Evolutionary conservation across 2,329 filamentous ascomycete genomes (phyloP), one percentile per base, ranked within the genome.

Genomic region (Cercospora citrullina): DNA sequence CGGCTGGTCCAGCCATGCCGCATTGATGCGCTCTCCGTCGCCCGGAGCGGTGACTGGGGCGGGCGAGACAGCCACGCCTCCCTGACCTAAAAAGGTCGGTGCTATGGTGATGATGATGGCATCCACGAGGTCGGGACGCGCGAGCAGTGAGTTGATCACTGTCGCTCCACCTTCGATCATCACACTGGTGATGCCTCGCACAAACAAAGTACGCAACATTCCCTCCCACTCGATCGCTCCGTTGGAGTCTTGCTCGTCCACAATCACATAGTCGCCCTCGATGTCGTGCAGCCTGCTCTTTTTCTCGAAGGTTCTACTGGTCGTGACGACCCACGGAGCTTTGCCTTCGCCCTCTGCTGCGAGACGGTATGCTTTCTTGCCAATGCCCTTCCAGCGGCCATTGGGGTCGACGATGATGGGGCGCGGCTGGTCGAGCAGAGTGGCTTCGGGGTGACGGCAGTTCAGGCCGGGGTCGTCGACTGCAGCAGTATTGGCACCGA

Each of bases 101-200:
- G 94, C 93, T 75, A 97, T 89, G 0, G 94, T 97, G 67, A 97
- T 85, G 74, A 98, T 91, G 60, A 97, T 89, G 2, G 90, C 90
- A 76, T 92, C 86, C 51, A 96, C 84, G 8, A 93, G 81, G 30
- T 82, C 81, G 2, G 86, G 83, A 45, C 86, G 83, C 21, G 68
- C 66, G n/a, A 98, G 83, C 18, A 98, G 80, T 42, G 90, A 87
- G 77, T 95, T 96, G 77, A 98, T 92, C 36, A 97, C 88, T 10
- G 84, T 83, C 0, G 87, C 94, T 10, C 94, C 94, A 0, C 94
- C 94, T 79, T 98, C 94, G 60, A 98, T 86, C 94, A 97, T 97
- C 67, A 97, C 84, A 76, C 93, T 97, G 63, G 80, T 79, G 55
- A 97, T 81, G 1, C 89, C 88, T 72, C 91, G 84, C 0, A 77